Evolutionary conservation across 331 rosid genomes (phyloP), one percentile per base, ranked within the genome.

Genomic region (Arachis monticola): DNA sequence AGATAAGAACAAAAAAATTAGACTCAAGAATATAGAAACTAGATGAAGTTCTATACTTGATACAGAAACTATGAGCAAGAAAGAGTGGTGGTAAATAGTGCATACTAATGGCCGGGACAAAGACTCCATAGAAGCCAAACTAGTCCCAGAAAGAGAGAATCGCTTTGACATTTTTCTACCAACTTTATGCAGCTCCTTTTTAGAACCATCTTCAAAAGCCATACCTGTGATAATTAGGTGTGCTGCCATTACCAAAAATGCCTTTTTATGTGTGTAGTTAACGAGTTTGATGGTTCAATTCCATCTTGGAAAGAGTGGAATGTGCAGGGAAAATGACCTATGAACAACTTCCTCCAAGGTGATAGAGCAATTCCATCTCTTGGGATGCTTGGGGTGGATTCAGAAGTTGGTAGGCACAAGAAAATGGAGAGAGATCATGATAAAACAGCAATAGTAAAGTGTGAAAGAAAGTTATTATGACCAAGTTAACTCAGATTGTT

Each of bases 51-150:
- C 4, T 32, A 32, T 2, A 32, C 38, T 32, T 32, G 2, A 32
- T 62, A 22, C 68, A 8, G 53, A 56, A 80, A 70, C 62, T 40
- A 56, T 32, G 5, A 80, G 53, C 3, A 64, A n/a, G 65, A 30
- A 30, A 41, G 55, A 71, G 44, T 57, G 38, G 38, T 32, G 38
- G 38, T 32, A 2, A 32, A 32, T 32, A 32, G 72, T 4, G 10
- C 87, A 70, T 66, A 94, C 97, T 40, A 78, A 75, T 40, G 99
- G 99, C 81, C 82, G 8, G 35, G 96, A 83, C 72, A 94, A 76
- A 74, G 93, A 94, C 81, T 94, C 97, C 71, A 92, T 67, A 44
- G 90, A 85, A 40, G 97, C 99, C 17, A 94, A 85, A 60, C 88
- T 90, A 64, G 88, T 64, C 51, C 82, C 84, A 74, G 86, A 76